Base-by-base conservation (phyloP, 2,329 filamentous ascomycete genomes). In the Aaosphaeria pasadenensis region DNA sequence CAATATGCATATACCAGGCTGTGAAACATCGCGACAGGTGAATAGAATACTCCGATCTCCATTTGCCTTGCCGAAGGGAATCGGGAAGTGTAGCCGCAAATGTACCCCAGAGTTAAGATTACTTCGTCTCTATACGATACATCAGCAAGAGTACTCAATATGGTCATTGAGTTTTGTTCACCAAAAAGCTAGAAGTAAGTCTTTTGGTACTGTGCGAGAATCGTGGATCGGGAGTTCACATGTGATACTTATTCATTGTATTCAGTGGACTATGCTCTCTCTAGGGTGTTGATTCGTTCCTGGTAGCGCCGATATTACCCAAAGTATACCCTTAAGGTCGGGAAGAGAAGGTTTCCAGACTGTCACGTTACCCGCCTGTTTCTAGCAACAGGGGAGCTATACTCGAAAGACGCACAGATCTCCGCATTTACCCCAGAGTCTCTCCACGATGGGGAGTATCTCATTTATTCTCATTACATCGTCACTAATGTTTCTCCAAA, bases 401-500 rank as follows among this genome's bases (percentile, higher is more conserved):
- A 49, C 30, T 44, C 38, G 48, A 49, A 49, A 52, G 48, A 50
- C 54, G 60, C 59, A 66, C 50, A 58, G 58, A 62, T 60, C 57
- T 59, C 59, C 60, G 54, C 54, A 58, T 48, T 53, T 63, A 63
- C 65, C 60, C 66, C 62, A 59, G 57, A 58, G n/a, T 53, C 57
- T 60, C 59, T 58, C 65, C 64, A 64, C 60, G 53, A 52, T 55
- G 49, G 56, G 53, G 41, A 54, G 49, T 38, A 50, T 55, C 60
- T 69, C 66, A 67, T 70, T 55, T 70, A 66, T 49, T 40, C 39
- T 66, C 64, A 70, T 66, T 62, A 60, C 51, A 49, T 54, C 51
- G 43, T 51, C 52, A 57, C 47, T 48, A 44, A 24, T 40, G 17
- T 48, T 36, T 35, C 31, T 42, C 46, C 51, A 54, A 48, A 50